Conservation (phyloP, 306 rosid species). For the Notholithocarpus densiflorus region DNA sequence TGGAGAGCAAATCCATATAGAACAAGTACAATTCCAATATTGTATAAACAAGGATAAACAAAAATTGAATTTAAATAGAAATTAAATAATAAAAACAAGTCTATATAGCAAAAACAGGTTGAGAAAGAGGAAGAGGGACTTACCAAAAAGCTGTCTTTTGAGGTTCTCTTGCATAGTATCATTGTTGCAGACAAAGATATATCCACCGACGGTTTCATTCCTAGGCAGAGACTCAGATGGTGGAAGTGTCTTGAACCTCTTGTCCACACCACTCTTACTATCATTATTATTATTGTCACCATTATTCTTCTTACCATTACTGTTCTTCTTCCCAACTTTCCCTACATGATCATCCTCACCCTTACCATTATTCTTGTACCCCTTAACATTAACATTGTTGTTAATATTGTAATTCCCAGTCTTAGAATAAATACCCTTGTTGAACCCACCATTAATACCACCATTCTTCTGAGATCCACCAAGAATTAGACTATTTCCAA, state of each 20-base stretch:
- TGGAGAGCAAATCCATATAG: too few relatives aligned
- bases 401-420: conserved; percentile 30
- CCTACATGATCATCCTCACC: conserved; percentile 40
- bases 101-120: background rate
- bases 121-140: conserved; percentile 1
- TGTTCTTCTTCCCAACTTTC: conserved; percentile 45
- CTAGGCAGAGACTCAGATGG: conserved; percentile 75
- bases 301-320: conserved; percentile 33
- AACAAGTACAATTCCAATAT: background rate
- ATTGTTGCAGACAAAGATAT: conserved; percentile 92
- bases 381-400: conserved; percentile 38
- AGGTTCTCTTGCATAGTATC: conserved; percentile 96
- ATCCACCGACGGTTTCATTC: conserved; percentile 81
- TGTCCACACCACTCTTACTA: conserved; percentile 41
- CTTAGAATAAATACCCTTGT: conserved; percentile 73
- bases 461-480: conserved; percentile 33
- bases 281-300: conserved; percentile 52
- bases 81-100: background rate
- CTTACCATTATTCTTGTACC: conserved; percentile 43
- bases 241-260: conserved; percentile 81
- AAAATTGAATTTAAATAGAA: background rate
- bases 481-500: conserved; percentile 19
- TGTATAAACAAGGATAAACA: background rate
- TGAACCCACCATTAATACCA: conserved; percentile 57
- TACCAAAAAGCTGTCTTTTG: conserved; percentile 82